These are phyloP conservation scores for Pistacia vera DNA, from an alignment of 345 rosid species.

Conservation along the genomic window DNA sequence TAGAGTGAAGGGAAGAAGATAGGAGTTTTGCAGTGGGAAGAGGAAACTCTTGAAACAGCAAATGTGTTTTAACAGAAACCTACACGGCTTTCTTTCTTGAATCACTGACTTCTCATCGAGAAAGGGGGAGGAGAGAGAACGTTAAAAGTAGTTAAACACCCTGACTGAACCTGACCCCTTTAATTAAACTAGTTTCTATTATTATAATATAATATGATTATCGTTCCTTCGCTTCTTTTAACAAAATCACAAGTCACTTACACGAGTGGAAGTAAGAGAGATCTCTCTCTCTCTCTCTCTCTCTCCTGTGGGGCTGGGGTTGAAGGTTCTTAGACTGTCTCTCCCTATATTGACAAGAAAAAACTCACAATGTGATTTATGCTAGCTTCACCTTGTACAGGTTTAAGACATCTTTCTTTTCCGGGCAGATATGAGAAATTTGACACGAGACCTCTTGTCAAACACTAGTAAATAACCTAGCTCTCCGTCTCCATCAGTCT, in stretches of 20 bases:
- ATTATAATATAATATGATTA: not conserved
- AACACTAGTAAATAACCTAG: constrained; percentile 24
- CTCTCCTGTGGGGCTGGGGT: constrained; percentile 1
- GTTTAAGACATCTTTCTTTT: constrained; percentile 32
- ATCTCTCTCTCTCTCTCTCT: not conserved
- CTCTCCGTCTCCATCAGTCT: not conserved
- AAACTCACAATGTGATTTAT: constrained; percentile 30
- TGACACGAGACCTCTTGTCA: constrained; percentile 26
- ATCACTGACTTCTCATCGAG: constrained; percentile 3
- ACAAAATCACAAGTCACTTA: constrained; percentile 14
- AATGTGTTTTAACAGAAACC: constrained; percentile 28
- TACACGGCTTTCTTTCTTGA: constrained; percentile 11
- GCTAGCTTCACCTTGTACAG: constrained; percentile 35
- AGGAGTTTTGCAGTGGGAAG: not conserved
- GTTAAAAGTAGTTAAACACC: constrained; percentile 10
- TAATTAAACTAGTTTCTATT: constrained; percentile 4
- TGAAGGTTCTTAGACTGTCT: constrained; percentile 37
- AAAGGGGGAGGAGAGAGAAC: not conserved
- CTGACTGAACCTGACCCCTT: constrained; percentile 4
- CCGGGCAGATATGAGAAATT: constrained; percentile 26
- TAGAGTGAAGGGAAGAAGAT: constrained; percentile 10
- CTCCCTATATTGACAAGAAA: constrained; percentile 41
- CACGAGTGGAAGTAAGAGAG: constrained; percentile 28
- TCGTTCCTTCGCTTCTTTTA: not conserved
- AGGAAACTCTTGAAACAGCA: constrained; percentile 7